These are phyloP conservation scores for Pisolithus marmoratus DNA, from an alignment of 768 basidiomycete genomes.

Conservation along the genomic window DNA sequence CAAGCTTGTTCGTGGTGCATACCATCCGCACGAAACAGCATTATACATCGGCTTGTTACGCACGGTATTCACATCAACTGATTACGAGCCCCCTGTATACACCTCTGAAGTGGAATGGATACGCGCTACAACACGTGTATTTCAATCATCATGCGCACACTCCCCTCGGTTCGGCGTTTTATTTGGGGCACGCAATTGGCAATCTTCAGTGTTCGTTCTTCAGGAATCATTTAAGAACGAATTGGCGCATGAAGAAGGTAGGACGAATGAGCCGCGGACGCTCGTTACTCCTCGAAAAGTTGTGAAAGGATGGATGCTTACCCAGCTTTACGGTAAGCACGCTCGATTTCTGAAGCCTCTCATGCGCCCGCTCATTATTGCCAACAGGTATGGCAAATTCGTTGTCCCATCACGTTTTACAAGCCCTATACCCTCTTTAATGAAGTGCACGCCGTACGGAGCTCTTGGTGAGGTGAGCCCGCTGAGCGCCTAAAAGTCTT, in stretches of 20 bases:
- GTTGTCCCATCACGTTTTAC: constrained; percentile 57
- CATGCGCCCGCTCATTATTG: background rate
- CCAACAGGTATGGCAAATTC: constrained; percentile 78
- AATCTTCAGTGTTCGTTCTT: constrained; percentile 57
- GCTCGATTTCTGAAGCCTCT: background rate
- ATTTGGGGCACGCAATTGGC: constrained; percentile 86
- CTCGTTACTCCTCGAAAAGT: constrained; percentile 47
- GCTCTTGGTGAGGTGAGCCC: constrained; percentile 52
- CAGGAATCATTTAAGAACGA: constrained; percentile 52
- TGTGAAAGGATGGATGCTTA: constrained; percentile 64
- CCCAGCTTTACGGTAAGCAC: constrained; percentile 74
- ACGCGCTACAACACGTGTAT: constrained; percentile 62
- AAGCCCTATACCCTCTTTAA: constrained; percentile 57
- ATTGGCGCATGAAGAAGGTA: constrained; percentile 31
- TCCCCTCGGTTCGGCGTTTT: constrained; percentile 49
- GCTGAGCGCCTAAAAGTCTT: too few species aligned
- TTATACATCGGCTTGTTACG: constrained; percentile 32
- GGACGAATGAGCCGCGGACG: constrained; percentile 11
- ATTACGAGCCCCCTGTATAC: constrained; percentile 64
- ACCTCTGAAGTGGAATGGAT: constrained; percentile 61
- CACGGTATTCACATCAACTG: constrained; percentile 48
- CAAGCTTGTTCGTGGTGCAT: constrained; percentile 92
- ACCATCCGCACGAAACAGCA: constrained; percentile 70
- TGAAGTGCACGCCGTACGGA: constrained; percentile 85
- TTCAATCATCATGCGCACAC: constrained; percentile 54